These are phyloP conservation scores for Arxiozyma heterogenica DNA, from an alignment of 1,139 yeast species.

Conservation along the genomic window DNA sequence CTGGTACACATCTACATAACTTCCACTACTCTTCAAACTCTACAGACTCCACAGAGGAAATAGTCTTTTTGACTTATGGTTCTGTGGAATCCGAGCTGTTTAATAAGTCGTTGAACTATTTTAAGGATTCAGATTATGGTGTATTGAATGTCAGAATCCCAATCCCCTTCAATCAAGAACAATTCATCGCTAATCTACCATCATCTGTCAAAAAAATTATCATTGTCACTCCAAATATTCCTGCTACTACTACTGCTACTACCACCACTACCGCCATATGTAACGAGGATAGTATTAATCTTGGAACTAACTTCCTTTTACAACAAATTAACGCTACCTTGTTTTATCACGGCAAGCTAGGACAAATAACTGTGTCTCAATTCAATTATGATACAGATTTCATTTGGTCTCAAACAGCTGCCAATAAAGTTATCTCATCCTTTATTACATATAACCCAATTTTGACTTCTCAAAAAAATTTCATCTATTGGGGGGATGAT, in stretches of 20 bases:
- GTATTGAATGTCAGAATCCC: conserved; percentile 69
- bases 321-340: conserved; percentile 69
- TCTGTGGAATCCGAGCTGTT: conserved; percentile 55
- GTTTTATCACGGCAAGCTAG: conserved; percentile 40
- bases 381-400: conserved; percentile 44
- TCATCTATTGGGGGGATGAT: conserved; percentile 60
- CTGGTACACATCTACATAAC: conserved; percentile 31
- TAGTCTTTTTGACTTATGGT: conserved; percentile 73
- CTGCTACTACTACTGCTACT: too few species aligned
- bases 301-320: conserved; percentile 39
- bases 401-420: conserved; percentile 50
- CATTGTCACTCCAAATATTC: conserved; percentile 35
- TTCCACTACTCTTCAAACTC: conserved; percentile 54
- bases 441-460: conserved; percentile 33
- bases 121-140: conserved; percentile 37
- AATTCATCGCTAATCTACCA: conserved; percentile 55
- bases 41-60: conserved; percentile 43
- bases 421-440: conserved; percentile 40
- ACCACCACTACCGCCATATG: too few species aligned
- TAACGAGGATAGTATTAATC: too few species aligned
- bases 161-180: conserved; percentile 58
- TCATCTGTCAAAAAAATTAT: conserved; percentile 48
- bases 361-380: conserved; percentile 38
- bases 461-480: conserved; percentile 3
- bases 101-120: conserved; percentile 36